phyloP scores from a whole-genome alignment of 345 rosid genomes.

The Mercurialis annua region DNA sequence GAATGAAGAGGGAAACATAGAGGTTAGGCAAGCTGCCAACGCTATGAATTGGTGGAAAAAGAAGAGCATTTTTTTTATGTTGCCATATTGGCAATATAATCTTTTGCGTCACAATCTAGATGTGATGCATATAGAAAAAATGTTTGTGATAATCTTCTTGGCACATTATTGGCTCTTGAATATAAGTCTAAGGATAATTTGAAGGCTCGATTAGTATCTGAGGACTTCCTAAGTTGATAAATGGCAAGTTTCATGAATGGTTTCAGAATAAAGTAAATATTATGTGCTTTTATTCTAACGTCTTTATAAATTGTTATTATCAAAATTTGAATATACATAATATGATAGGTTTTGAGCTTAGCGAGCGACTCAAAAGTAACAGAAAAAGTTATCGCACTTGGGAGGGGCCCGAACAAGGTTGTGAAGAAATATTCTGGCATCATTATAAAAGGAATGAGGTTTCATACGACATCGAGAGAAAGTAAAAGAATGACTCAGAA shows the following conservation, averaged over 20 bases:
- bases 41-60: slow-evolving; percentile 2
- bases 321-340: no score
- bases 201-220: slow-evolving; percentile 1
- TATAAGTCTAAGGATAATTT: slow-evolving; percentile 15
- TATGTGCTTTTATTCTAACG: not conserved
- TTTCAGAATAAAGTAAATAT: not conserved
- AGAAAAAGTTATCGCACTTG: not conserved
- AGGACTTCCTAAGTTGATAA: not conserved
- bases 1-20: not conserved
- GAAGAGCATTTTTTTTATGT: slow-evolving; percentile 1
- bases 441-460: not conserved
- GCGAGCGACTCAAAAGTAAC: not conserved
- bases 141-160: slow-evolving; percentile 6
- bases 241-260: not conserved
- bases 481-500: not conserved
- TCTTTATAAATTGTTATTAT: no score
- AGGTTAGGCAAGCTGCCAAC: not conserved
- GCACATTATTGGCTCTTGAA: slow-evolving; percentile 8
- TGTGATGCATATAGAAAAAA: slow-evolving; percentile 17
- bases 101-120: slow-evolving; percentile 6
- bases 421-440: not conserved
- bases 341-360: not conserved
- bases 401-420: not conserved
- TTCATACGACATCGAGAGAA: not conserved
- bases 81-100: not conserved